Base-by-base conservation (phyloP, 805 yeast species). In the Priceomyces carsonii region DNA sequence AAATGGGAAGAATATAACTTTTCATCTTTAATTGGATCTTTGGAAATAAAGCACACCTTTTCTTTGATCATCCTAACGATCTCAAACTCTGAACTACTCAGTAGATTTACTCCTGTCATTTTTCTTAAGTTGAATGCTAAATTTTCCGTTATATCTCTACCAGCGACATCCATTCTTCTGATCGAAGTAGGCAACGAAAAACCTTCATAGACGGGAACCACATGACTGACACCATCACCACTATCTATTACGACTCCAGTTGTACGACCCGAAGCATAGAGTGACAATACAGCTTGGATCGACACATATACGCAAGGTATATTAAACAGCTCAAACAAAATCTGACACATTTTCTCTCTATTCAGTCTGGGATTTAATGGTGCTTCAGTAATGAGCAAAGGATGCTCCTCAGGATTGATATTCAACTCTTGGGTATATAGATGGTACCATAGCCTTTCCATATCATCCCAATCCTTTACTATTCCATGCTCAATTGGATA, bases 401-500 rank as follows among this genome's bases (percentile, higher is more conserved):
- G 96, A 61, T 91, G 97, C 28, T 88, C 95, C 47, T 85, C 91
- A 5, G 80, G 58, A 25, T 67, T 62, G 10, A 80, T 70, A 42
- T 73, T 72, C 33, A 85, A 62, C 25, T 77, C 83, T 17, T 76
- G 73, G 8, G 69, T 57, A 43, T 84, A 77, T 0, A 85, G 71
- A 46, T 79, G 74, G 33, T 75, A 70, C 97, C 97, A 91, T 6
- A 90, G 57, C 29, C 63, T 55, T 54, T 90, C 96, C 85, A 91
- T 93, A 69, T 93, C 99, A 70, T 91, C 97, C 99, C 99, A 93
- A 89, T 93, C 89, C 75, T 96, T 91, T 51, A 93, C 98, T 58
- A 93, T 89, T 86, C 99, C 99, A 80, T 93, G 93, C 18, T 71
- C 75, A 26, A 90, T 69, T 0, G 97, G 96, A 54, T 87, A 79